Percentiles rank a stretch among this genome's conserved stretches.
Evolutionary conservation across 371 early-diverging fungal genomes (phyloP).

Genomic region (Rhizopus sp.): DNA sequence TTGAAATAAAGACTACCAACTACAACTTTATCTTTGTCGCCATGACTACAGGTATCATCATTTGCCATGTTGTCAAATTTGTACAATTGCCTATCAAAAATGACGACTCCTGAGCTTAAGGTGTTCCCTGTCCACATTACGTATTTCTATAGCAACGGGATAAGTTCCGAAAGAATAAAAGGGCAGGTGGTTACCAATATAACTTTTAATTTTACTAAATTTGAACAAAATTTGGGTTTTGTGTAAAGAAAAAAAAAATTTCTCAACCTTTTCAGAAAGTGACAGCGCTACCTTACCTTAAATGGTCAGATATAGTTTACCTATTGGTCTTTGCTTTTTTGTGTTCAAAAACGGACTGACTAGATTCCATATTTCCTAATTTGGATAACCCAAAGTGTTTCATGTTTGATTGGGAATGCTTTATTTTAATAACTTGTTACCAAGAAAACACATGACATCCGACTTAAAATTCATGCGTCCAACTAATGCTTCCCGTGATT

Average conservation of each 20-base stretch:
- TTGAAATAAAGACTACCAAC: conserved; percentile 2
- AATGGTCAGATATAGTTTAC: conserved; percentile 2
- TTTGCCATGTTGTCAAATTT: conserved; percentile 5
- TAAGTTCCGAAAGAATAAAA: conserved; percentile 3
- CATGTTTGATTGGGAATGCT: conserved; percentile 7
- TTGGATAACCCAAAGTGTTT: conserved; percentile 25
- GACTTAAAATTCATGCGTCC: background rate
- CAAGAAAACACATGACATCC: background rate
- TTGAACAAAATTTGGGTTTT: conserved; percentile 4
- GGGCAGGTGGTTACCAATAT: background rate
- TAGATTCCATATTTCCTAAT: conserved; percentile 19
- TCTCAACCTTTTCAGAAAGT: background rate
- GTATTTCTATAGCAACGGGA: background rate
- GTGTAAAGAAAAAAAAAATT: background rate
- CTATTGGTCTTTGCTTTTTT: conserved; percentile 9
- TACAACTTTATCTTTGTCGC: conserved; percentile 10
- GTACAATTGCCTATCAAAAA: background rate
- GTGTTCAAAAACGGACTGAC: conserved; percentile 26
- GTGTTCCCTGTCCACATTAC: conserved; percentile 1
- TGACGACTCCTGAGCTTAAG: background rate
- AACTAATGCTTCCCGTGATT: background rate
- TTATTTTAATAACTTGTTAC: background rate
- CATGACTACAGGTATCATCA: conserved; percentile 1
- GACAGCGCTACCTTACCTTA: background rate
- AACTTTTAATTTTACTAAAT: conserved; percentile 6